Conservation (phyloP, 208 protist genomes). For the Porcisia deanei region DNA sequence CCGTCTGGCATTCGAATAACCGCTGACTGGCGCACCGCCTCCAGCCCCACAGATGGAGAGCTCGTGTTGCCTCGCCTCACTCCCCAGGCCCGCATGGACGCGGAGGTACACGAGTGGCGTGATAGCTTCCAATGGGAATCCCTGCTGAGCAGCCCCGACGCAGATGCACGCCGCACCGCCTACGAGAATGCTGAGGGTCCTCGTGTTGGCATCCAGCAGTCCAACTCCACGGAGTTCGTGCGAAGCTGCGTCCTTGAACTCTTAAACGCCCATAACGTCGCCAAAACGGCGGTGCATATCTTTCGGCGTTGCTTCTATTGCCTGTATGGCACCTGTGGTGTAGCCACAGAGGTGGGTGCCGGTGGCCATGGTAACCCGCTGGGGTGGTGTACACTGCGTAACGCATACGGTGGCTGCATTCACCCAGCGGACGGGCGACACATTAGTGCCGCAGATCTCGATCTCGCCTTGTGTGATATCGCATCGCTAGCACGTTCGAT, state of each 20-base stretch:
- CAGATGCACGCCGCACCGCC: slow-evolving; percentile 19
- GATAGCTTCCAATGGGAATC: slow-evolving; percentile 86
- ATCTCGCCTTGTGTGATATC: slow-evolving; percentile 73
- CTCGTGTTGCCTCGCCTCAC: slow-evolving; percentile 35
- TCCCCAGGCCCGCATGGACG: slow-evolving; percentile 20
- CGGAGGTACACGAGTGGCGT: slow-evolving; percentile 43
- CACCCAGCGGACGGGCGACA: slow-evolving; percentile 47
- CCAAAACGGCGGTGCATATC: slow-evolving; percentile 49
- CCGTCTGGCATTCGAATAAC: slow-evolving; percentile 54
- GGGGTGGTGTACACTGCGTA: slow-evolving; percentile 72
- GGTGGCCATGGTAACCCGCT: slow-evolving; percentile 40
- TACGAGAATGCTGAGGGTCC: slow-evolving; percentile 1
- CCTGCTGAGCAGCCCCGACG: slow-evolving; percentile 43
- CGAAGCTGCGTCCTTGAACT: slow-evolving; percentile 47
- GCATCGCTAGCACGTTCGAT: slow-evolving; percentile 64
- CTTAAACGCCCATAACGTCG: slow-evolving; percentile 35
- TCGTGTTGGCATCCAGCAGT: slow-evolving; percentile 23
- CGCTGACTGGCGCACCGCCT: slow-evolving; percentile 63
- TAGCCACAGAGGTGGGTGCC: slow-evolving; percentile 45
- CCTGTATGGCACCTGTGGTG: slow-evolving; percentile 78
- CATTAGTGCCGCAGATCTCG: slow-evolving; percentile 54
- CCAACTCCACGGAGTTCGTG: slow-evolving; percentile 49
- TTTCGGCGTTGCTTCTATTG: slow-evolving; percentile 90
- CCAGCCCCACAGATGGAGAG: slow-evolving; percentile 46
- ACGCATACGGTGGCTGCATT: slow-evolving; percentile 77